Conservation (phyloP, 257 asterid species). For the Galeopsis tetrahit region DNA sequence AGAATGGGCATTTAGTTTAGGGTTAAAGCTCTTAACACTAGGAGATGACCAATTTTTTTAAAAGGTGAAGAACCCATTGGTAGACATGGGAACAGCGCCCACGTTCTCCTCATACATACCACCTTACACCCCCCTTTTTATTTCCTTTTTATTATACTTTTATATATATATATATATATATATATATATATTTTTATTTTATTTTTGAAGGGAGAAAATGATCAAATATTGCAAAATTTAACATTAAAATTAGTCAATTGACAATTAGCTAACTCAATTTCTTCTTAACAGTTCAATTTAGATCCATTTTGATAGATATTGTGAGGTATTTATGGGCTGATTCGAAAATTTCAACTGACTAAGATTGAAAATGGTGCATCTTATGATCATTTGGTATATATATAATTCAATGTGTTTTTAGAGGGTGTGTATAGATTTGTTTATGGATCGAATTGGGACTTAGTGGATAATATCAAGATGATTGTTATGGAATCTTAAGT, state of each 20-base stretch:
- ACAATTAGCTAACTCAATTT: neutral
- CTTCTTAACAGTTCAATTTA: neutral
- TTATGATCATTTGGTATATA: too few relatives aligned
- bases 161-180: neutral
- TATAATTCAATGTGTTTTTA: too few relatives aligned
- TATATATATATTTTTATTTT: neutral
- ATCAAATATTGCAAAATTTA: neutral
- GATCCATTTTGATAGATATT: too few relatives aligned
- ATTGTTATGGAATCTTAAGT: neutral
- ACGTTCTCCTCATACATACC: conserved; percentile 70
- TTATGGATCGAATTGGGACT: too few relatives aligned
- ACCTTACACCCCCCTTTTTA: conserved; percentile 28
- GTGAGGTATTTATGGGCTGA: too few relatives aligned
- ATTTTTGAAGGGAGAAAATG: neutral
- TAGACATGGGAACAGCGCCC: conserved; percentile 83
- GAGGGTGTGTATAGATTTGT: too few relatives aligned
- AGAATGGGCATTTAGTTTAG: conserved; percentile 52
- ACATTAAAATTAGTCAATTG: neutral
- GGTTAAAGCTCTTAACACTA: conserved; percentile 74
- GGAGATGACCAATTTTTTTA: conserved; percentile 56
- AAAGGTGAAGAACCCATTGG: conserved; percentile 42
- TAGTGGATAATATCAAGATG: neutral
- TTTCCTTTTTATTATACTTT: neutral
- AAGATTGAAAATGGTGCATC: too few relatives aligned
- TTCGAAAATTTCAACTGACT: too few relatives aligned